Base-by-base conservation (phyloP, 225 moss, liverwort and hornwort genomes). In the Antitrichia curtipendula region DNA sequence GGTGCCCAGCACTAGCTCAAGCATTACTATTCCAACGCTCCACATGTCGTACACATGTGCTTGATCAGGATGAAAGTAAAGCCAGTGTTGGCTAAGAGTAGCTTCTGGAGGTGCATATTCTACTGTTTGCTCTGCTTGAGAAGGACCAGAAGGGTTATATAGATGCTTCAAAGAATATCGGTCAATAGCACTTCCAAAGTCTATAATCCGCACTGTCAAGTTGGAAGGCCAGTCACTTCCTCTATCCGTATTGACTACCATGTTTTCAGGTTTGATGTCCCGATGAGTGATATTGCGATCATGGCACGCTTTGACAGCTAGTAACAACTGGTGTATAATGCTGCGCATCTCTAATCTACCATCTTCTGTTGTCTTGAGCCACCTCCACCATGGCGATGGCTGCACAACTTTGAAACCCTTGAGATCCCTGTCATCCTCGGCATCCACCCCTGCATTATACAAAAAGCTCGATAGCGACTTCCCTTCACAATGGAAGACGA, bases 101-200 rank as follows among this genome's bases (percentile, higher is more conserved):
- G 94, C 95, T 86, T 96, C 96, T 89, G 96, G 96, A 82, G 96
- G 95, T 69, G 96, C 93, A 86, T 96, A 96, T 90, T 96, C 96
- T 79, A 85, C 72, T 50, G 95, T 96, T 91, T 96, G 95, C 84
- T 96, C 96, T 80, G 90, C 91, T 82, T 93, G 94, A 75, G 95
- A 94, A 71, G 96, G 95, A 87, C 96, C 96, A 83, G 95, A 91
- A 63, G 87, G 53, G 62, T 91, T 91, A 82, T 96, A 96, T 34
- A 96, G 82, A 87, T 95, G 93, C 78, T 92, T 90, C 88, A 96
- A 88, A 65, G 95, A 93, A 89, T 90, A 95, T 56, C 88, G 91
- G 73, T 96, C 95, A 43, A 96, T 94, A 68, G 95, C 95, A 91
- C 96, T 96, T 83, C 96, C 96, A 75, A 96, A 96, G 90, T 96